phyloP scores from a whole-genome alignment of 768 basidiomycete genomes.

The Suillus lakei region DNA sequence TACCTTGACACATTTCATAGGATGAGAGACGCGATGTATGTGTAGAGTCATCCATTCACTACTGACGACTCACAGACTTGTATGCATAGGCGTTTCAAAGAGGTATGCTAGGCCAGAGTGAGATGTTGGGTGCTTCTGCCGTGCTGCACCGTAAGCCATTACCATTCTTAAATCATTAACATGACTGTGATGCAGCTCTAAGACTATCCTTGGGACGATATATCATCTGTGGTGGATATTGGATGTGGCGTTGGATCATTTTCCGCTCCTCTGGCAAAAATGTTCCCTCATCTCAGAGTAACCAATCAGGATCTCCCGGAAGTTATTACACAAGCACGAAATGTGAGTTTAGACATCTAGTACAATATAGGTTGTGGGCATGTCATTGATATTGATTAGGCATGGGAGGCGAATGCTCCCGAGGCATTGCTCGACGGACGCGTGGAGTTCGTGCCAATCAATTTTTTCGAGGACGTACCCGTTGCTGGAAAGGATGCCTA shows the following conservation, averaged over 20 bases:
- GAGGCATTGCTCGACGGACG: conserved; percentile 20
- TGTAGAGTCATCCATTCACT: neutral
- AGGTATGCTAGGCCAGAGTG: conserved; percentile 25
- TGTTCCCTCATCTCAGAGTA: conserved; percentile 31
- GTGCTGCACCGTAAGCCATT: conserved; percentile 25
- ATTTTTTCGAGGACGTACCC: conserved; percentile 25
- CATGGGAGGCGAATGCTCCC: conserved; percentile 23
- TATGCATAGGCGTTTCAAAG: conserved; percentile 25
- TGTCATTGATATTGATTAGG: neutral
- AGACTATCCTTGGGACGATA: conserved; percentile 32
- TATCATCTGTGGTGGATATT: conserved; percentile 32
- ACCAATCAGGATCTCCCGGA: conserved; percentile 34
- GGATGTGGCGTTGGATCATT: conserved; percentile 33
- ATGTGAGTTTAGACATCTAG: conserved; percentile 15
- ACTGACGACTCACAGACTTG: neutral
- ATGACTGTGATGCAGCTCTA: neutral
- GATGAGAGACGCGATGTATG: conserved; percentile 21
- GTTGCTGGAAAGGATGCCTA: conserved; percentile 26
- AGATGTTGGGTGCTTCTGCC: conserved; percentile 27
- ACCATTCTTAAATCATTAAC: neutral
- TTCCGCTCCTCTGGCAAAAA: conserved; percentile 31
- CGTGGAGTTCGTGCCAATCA: conserved; percentile 21
- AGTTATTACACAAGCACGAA: conserved; percentile 26
- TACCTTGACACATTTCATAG: conserved; percentile 12
- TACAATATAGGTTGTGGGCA: neutral